phyloP scores from a whole-genome alignment of 306 rosid genomes.

The Begonia masoniana region DNA sequence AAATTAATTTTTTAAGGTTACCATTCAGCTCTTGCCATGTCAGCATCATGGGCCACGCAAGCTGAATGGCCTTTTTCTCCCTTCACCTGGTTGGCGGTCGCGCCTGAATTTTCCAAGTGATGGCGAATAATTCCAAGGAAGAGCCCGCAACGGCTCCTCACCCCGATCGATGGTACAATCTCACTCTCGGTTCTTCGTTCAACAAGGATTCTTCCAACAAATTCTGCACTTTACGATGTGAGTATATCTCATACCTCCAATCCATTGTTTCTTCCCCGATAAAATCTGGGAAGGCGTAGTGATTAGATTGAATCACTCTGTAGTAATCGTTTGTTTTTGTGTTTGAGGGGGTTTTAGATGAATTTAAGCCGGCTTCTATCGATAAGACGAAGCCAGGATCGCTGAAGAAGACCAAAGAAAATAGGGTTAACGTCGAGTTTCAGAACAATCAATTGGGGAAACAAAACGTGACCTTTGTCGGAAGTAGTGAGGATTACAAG shows the following conservation, averaged over 20 bases:
- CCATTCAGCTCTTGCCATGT: slow-evolving; percentile 14
- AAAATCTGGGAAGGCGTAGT: slow-evolving; percentile 2
- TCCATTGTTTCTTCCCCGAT: slow-evolving; percentile 6
- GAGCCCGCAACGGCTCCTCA: slow-evolving; percentile 82
- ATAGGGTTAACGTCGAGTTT: slow-evolving; percentile 72
- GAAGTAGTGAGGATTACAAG: slow-evolving; percentile 74
- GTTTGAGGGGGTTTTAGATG: slow-evolving; percentile 32
- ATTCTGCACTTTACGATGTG: slow-evolving; percentile 88
- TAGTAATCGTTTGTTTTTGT: slow-evolving; percentile 6
- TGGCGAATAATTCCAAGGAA: slow-evolving; percentile 69
- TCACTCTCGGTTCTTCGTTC: slow-evolving; percentile 74
- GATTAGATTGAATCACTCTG: not conserved
- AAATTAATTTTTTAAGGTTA: too few relatives aligned
- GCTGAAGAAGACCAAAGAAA: slow-evolving; percentile 69
- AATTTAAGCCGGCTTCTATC: slow-evolving; percentile 85
- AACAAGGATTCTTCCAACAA: slow-evolving; percentile 65
- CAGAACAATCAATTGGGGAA: slow-evolving; percentile 83
- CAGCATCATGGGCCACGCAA: not conserved
- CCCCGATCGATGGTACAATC: slow-evolving; percentile 71
- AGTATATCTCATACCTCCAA: slow-evolving; percentile 8
- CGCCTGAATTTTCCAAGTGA: slow-evolving; percentile 10
- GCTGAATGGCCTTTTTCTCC: not conserved
- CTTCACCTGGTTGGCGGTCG: not conserved
- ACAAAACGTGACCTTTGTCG: slow-evolving; percentile 83
- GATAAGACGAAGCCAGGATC: slow-evolving; percentile 68